Base-by-base conservation (phyloP, 1,284 basidiomycete species). In the Pseudomicrostroma phylloplanum region DNA sequence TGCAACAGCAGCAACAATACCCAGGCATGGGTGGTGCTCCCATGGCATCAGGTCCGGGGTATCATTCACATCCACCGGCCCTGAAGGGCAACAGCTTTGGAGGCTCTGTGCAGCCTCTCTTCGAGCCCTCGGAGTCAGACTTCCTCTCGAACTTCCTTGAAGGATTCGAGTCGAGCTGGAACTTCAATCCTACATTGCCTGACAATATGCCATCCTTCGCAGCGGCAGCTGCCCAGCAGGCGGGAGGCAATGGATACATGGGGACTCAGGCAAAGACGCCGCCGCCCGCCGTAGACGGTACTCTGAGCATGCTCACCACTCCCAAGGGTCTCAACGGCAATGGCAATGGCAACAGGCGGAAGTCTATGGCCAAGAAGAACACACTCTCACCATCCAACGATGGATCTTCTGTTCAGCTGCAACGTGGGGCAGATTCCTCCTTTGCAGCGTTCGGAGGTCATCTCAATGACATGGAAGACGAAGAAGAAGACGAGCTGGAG, bases 131-230 rank as follows among this genome's bases (percentile, higher is more conserved):
- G 46, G 73, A 76, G 42, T 63, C 67, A 58, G 65, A 62, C 19
- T 61, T 76, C 23, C 58, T 76, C 6, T 63, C 68, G 57, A 71
- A 65, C 61, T 76, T 76, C 61, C 56, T 76, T 30, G 67, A 69
- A 56, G 68, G 72, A 9, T 74, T 76, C 46, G 71, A 76, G 48
- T 21, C 13, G 21, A 49, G 49, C 53, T 74, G 69, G 68, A 71
- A 76, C 49, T 76, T 76, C 61, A 70, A 76, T 46, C 73, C 73
- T 0, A 64, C 62, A 12, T 57, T 76, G 11, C 73, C 73, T 1
- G 67, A 71, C 26, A 68, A 70, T 13, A 67, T 76, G 70, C 73
- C 73, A 1, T 70, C 68, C 60, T 76, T 76, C 60, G 70, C 72
- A 7, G 69, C 70, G 1, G 72, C 71, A 13, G 65, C 67, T 15